Percentiles rank a stretch among this genome's conserved stretches.
phyloP scores from a whole-genome alignment of 805 yeast species.

The Lipomyces starkeyi region DNA sequence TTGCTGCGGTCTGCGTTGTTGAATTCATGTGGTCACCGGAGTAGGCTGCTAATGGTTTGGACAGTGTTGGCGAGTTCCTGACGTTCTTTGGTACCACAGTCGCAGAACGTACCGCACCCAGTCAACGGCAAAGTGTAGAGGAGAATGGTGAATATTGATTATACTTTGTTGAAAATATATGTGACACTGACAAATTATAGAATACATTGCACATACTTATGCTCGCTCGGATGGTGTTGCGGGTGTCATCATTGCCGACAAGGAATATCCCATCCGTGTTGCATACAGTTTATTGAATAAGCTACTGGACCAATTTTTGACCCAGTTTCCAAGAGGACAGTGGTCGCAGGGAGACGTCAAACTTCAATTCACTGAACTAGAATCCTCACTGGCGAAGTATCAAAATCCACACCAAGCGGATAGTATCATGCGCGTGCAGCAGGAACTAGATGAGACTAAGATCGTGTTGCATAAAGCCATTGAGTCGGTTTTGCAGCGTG shows the following conservation, averaged over 20 bases:
- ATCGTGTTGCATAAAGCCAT: slow-evolving; percentile 95
- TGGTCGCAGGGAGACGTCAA: slow-evolving; percentile 54
- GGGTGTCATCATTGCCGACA: slow-evolving; percentile 90
- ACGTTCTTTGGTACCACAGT: slow-evolving; percentile 91
- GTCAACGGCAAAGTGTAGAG: slow-evolving; percentile 93
- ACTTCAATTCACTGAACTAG: slow-evolving; percentile 64
- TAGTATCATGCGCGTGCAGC: slow-evolving; percentile 94
- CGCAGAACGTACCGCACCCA: slow-evolving; percentile 81
- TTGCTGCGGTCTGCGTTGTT: not conserved
- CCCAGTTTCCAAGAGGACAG: slow-evolving; percentile 74
- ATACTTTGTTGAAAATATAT: not conserved
- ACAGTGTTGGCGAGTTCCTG: slow-evolving; percentile 87
- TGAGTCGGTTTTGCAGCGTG: slow-evolving; percentile 91
- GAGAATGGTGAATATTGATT: slow-evolving; percentile 52
- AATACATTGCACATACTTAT: slow-evolving; percentile 89
- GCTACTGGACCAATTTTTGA: slow-evolving; percentile 85
- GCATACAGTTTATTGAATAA: slow-evolving; percentile 93
- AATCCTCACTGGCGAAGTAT: slow-evolving; percentile 75
- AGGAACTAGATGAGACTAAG: slow-evolving; percentile 96
- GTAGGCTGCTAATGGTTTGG: slow-evolving; percentile 18
- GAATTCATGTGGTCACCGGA: not conserved
- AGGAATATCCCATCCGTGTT: slow-evolving; percentile 95
- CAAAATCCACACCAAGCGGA: slow-evolving; percentile 98
- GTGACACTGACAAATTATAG: slow-evolving; percentile 27
- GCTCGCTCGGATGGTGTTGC: slow-evolving; percentile 88